Base-by-base conservation (phyloP, 306 rosid genomes). In the Luffa aegyptiaca region DNA sequence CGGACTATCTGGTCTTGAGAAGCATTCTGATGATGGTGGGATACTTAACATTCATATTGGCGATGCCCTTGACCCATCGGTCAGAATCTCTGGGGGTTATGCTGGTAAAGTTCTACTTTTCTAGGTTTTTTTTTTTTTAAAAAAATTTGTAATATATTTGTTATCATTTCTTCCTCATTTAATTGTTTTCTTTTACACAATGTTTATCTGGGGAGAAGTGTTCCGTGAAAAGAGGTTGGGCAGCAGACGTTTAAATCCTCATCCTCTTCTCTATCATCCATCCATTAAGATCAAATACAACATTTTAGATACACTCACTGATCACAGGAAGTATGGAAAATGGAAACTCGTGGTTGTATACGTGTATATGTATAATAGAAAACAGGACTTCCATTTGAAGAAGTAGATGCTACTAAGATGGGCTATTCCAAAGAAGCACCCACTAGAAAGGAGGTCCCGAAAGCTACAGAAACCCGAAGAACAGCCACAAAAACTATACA, bases 1-100 rank as follows among this genome's bases (percentile, higher is more conserved):
- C 84, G 97, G 97, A 64, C 88, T 95, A 33, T 90, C 89, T 70
- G 90, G 84, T 82, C 90, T 92, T 82, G 98, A 95, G 91, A 91
- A 91, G 85, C 80, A 12, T 77, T 90, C 97, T 68, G 64, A 86
- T 71, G 89, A 88, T 81, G 97, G 98, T 61, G 97, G 98, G 53
- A 31, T 88, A 70, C 92, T 95, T 53, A 95, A 88, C 66, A 82
- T 95, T 80, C 91, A 84, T 82, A 84, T 92, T 36, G 98, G 97
- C 4, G 89, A 95, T 88, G 98, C 86, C 48, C 87, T 95, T 73
- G 66, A 86, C 79, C 90, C 93, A 53, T 85, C 92, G 16, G 85
- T 85, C 82, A 84, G 86, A 85, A 79, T 86, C 78, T 79, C 81
- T 46, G 78, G 88, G 80, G 92, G 85, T 63, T 92, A 91, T 85